Evolutionary conservation across 805 yeast species (phyloP), one percentile per base, ranked within the genome.

Genomic region (Candida endomychidarum): DNA sequence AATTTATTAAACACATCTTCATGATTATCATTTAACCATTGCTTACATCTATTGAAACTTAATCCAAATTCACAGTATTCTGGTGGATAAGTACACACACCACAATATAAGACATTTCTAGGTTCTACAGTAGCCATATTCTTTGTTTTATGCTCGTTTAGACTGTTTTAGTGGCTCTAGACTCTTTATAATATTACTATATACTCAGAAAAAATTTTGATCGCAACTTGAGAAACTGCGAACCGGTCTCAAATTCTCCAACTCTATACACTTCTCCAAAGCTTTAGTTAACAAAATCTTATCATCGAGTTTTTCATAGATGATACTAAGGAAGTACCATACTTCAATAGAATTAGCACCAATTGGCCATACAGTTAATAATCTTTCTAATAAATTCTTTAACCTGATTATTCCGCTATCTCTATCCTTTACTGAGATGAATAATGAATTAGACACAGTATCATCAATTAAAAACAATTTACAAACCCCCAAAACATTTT

Each of bases 51-150:
- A 57, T 81, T 83, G 61, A 86, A 74, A 19, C 81, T 67, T 33
- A 84, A 86, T 9, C 96, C 93, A 57, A 90, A 90, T 58, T 91
- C 97, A 67, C 98, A 90, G 65, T 81, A 90, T 62, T 78, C 96
- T 3, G 87, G 87, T n/a, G 96, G 96, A 56, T 76, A 81, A 1
- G 87, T 65, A 58, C 96, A 87, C 10, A 86, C 76, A 4, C 79
- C 88, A 59, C 96, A 87, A 65, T 87, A 87, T 11, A 74, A 54
- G 15, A 81, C 77, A 9, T 45, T 15, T 41, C 45, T 57, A n/a
- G 73, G 64, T n/a, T 47, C 41, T 41, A 41, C 40, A 4, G 28
- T 46, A 3, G 51, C 30, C 52, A 49, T 51, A 7, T 28, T 22
- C 32, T 14, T 10, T 21, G 16, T 20, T n/a, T n/a, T n/a, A n/a